Conservation (phyloP, 2,329 filamentous ascomycete species). For the Colletotrichum musicola region DNA sequence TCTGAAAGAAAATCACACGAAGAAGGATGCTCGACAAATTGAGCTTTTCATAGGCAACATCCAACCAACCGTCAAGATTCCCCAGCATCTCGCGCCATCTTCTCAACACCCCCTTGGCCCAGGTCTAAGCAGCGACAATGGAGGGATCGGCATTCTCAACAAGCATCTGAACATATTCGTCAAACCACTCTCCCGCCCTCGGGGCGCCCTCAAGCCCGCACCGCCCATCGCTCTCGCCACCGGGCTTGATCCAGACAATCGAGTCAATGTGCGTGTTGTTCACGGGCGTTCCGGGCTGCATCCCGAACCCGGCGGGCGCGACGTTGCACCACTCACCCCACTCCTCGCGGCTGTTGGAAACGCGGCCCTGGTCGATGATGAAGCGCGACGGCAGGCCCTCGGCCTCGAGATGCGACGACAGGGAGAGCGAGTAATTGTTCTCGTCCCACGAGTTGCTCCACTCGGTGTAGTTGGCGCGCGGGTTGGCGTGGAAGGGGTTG, state of each 20-base stretch:
- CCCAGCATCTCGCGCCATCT: not conserved
- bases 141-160: constrained; percentile 53
- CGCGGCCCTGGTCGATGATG: constrained; percentile 60
- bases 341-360: constrained; percentile 51
- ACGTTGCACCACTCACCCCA: constrained; percentile 62
- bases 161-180: constrained; percentile 55
- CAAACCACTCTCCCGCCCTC: constrained; percentile 55
- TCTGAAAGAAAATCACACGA: not conserved
- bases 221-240: constrained; percentile 57
- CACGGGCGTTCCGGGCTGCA: constrained; percentile 49
- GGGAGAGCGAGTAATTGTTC: constrained; percentile 53
- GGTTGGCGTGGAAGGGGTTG: constrained; percentile 52
- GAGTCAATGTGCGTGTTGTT: constrained; percentile 55
- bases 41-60: no score
- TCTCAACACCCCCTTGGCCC: not conserved
- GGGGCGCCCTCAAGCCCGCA: constrained; percentile 54
- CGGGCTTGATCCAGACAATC: constrained; percentile 60
- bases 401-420: constrained; percentile 52
- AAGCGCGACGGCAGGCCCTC: constrained; percentile 56
- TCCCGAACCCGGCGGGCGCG: constrained; percentile 54
- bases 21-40: not conserved
- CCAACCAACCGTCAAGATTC: no score
- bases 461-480: constrained; percentile 56
- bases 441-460: constrained; percentile 56
- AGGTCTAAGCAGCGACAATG: constrained; percentile 10